These are phyloP conservation scores for Aspergillus fijiensis DNA, from an alignment of 2,329 filamentous ascomycete species.

Conservation along the genomic window DNA sequence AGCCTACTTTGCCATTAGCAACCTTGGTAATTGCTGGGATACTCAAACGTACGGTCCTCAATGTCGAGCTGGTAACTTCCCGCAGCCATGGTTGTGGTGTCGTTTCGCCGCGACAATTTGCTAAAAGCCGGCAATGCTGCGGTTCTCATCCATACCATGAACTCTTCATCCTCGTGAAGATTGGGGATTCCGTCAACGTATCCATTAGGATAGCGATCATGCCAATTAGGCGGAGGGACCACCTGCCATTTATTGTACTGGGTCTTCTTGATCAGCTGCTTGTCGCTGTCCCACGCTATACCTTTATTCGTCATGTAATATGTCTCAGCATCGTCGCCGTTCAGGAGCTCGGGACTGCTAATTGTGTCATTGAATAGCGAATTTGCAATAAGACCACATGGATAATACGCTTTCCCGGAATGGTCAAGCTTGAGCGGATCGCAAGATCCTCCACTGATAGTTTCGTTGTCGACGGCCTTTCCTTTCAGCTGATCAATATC, in stretches of 20 bases:
- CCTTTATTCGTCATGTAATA: constrained; percentile 76
- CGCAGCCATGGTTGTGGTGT: constrained; percentile 62
- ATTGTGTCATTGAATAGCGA: constrained; percentile 97
- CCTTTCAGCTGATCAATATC: constrained; percentile 81
- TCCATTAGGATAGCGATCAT: constrained; percentile 63
- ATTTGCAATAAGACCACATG: constrained; percentile 94
- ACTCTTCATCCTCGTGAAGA: constrained; percentile 72
- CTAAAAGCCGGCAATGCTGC: constrained; percentile 91
- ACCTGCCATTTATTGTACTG: constrained; percentile 66
- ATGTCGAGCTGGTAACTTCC: constrained; percentile 79
- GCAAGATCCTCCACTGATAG: constrained; percentile 70
- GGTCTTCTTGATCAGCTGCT: constrained; percentile 71
- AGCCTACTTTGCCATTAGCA: constrained; percentile 58
- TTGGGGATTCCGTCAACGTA: constrained; percentile 71
- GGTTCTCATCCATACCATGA: constrained; percentile 99
- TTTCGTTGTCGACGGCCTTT: constrained; percentile 56
- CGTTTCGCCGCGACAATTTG: constrained; percentile 86
- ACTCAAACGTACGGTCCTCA: constrained; percentile 65
- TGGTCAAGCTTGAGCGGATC: constrained; percentile 64
- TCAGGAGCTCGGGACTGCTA: constrained; percentile 57
- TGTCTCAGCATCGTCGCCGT: constrained; percentile 54
- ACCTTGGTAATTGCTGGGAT: neutral
- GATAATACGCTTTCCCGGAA: constrained; percentile 75
- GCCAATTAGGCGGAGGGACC: constrained; percentile 85
- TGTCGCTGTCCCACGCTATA: constrained; percentile 86